Evolutionary conservation across 805 yeast species (phyloP).

Genomic region (Dipodascus geniculatus): DNA sequence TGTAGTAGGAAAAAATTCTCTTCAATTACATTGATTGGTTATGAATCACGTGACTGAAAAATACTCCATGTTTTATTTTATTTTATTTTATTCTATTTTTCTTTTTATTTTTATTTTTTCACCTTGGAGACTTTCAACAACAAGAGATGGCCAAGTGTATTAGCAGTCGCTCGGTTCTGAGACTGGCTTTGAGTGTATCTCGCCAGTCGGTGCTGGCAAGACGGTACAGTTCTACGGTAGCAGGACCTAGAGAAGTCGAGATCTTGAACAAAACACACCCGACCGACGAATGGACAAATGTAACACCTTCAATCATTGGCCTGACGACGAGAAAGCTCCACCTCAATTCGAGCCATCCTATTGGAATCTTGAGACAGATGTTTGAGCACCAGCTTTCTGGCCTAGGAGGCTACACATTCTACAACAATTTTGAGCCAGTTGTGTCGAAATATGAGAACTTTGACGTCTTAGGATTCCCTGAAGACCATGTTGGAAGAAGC

Average conservation of each 20-base stretch:
- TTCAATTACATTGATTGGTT: neutral
- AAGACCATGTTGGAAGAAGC: conserved; percentile 87
- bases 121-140: too few species aligned
- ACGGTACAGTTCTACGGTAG: neutral
- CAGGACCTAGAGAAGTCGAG: neutral
- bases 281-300: conserved; percentile 76
- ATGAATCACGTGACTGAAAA: neutral
- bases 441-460: conserved; percentile 79
- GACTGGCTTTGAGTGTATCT: neutral
- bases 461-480: conserved; percentile 83
- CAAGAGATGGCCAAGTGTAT: neutral
- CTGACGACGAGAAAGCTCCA: conserved; percentile 68
- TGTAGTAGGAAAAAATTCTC: neutral
- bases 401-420: conserved; percentile 51
- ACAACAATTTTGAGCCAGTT: conserved; percentile 69
- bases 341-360: conserved; percentile 66
- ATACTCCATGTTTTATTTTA: too few species aligned
- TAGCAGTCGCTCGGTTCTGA: neutral
- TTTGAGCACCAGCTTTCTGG: conserved; percentile 57
- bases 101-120: too few species aligned
- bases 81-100: too few species aligned
- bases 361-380: conserved; percentile 69
- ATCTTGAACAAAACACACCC: conserved; percentile 36
- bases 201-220: too few species aligned
- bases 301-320: conserved; percentile 58